phyloP scores from a whole-genome alignment of 2,329 filamentous ascomycete genomes.

The Fonsecaea nubica region DNA sequence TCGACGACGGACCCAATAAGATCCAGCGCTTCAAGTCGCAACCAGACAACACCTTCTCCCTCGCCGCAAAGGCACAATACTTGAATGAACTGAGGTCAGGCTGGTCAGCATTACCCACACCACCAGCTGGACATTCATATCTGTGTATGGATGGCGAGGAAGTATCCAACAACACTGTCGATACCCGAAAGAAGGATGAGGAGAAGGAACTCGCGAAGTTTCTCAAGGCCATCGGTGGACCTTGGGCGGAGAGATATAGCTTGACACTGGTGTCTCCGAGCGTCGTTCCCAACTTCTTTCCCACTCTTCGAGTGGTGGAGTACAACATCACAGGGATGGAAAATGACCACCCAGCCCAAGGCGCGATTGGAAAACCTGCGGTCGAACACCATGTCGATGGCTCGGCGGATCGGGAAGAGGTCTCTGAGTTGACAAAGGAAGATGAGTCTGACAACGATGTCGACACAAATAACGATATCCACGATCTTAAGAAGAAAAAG shows the following conservation, averaged over 20 bases:
- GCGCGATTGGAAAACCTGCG: conserved; percentile 30
- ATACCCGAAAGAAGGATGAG: conserved; percentile 46
- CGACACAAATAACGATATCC: conserved; percentile 43
- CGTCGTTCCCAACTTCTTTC: conserved; percentile 90
- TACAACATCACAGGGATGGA: conserved; percentile 89
- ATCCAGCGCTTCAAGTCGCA: conserved; percentile 15
- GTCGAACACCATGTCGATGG: conserved; percentile 2
- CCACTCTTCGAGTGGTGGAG: conserved; percentile 85
- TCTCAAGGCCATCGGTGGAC: conserved; percentile 74
- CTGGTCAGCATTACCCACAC: conserved; percentile 78
- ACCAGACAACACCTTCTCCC: conserved; percentile 60
- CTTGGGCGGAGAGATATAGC: conserved; percentile 84
- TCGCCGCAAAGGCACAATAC: conserved; percentile 77
- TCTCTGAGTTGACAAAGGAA: conserved; percentile 33
- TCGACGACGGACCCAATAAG: conserved; percentile 54
- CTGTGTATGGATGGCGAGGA: conserved; percentile 21
- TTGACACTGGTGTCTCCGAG: conserved; percentile 82
- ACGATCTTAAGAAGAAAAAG: conserved; percentile 57
- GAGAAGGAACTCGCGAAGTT: conserved; percentile 60
- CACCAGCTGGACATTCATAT: conserved; percentile 44
- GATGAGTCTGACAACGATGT: conserved; percentile 42
- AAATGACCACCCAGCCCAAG: conserved; percentile 43
- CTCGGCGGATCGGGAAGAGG: not conserved
- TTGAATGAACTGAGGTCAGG: conserved; percentile 74
- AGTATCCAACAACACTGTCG: conserved; percentile 27